phyloP scores from a whole-genome alignment of 2,329 filamentous ascomycete species.

The Graphilbum fragrans region DNA sequence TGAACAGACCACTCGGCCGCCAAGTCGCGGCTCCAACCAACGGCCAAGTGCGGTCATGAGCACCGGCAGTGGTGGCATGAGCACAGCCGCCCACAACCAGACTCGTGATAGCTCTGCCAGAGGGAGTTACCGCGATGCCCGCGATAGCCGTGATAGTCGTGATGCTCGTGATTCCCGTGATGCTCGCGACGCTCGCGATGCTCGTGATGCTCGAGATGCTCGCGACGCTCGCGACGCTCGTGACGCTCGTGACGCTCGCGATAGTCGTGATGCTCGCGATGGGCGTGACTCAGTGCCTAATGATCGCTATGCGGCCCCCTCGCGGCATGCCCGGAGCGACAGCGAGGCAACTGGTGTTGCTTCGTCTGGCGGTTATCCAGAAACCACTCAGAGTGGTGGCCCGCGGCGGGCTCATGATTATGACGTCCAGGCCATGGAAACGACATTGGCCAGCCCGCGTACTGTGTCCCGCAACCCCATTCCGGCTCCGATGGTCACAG shows the following conservation, averaged over 20 bases:
- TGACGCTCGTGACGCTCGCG: conserved; percentile 21
- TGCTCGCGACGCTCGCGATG: background rate
- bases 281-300: conserved; percentile 28
- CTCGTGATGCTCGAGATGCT: too few relatives aligned
- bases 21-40: conserved; percentile 33
- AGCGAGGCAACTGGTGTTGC: conserved; percentile 63
- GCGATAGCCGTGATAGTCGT: conserved; percentile 18
- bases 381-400: conserved; percentile 57
- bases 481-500: conserved; percentile 79
- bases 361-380: conserved; percentile 70
- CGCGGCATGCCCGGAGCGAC: conserved; percentile 59
- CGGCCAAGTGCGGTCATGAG: conserved; percentile 12
- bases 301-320: conserved; percentile 20
- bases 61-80: conserved; percentile 22
- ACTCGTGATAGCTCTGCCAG: conserved; percentile 24
- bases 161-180: conserved; percentile 28
- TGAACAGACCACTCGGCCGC: conserved; percentile 40
- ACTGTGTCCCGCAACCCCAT: conserved; percentile 71
- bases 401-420: conserved; percentile 74
- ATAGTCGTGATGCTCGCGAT: conserved; percentile 19
- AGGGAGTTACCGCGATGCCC: conserved; percentile 23
- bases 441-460: conserved; percentile 63
- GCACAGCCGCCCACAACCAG: conserved; percentile 17
- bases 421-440: conserved; percentile 93
- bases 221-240: conserved; percentile 23